Evolutionary conservation across 75 land plant species (phyloP), one percentile per base, ranked within the genome.

Genomic region (Gnetum montanum): DNA sequence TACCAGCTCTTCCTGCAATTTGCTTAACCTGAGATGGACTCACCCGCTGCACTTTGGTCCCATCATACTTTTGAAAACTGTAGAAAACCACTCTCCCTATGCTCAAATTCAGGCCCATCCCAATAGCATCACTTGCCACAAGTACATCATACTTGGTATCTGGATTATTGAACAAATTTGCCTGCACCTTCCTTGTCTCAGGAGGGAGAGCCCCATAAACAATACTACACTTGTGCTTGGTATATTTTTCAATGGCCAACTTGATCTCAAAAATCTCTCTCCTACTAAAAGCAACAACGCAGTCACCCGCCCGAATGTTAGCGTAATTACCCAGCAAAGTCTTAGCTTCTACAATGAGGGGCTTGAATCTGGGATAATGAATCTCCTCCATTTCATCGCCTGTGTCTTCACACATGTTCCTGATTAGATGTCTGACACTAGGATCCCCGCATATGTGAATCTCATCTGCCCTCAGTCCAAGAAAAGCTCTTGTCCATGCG

Each of bases 111-210:
- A 94, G 69, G 11, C 98, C 98, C 98, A 94, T 94, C 28, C 98
- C 98, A 36, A 94, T 74, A 15, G 98, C 98, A 86, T 94, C 98
- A 63, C 97, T 94, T 5, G 98, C 98, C 38, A 94, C 96, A 41
- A 94, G 73, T 28, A 94, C 88, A 65, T 94, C 92, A 64, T 68
- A 94, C 49, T 94, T 92, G 66, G 77, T 86, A 64, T 76, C 76
- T 27, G 61, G 85, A 58, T 81, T 80, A 60, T 94, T 90, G 50
- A 94, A 94, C 43, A 94, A 61, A 27, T 46, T 75, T n/a, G 98
- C 98, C 65, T 90, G 98, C 38, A 80, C 91, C 22, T 82, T 67
- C 49, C 98, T 73, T 34, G 98, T 94, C 72, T 94, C 98, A 8
- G 98, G 98, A 8, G 96, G 98, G 49, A 94, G 72, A 19, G 96